Base-by-base conservation (phyloP, 441 rosid genomes). In the Gossypium schwendimanii region DNA sequence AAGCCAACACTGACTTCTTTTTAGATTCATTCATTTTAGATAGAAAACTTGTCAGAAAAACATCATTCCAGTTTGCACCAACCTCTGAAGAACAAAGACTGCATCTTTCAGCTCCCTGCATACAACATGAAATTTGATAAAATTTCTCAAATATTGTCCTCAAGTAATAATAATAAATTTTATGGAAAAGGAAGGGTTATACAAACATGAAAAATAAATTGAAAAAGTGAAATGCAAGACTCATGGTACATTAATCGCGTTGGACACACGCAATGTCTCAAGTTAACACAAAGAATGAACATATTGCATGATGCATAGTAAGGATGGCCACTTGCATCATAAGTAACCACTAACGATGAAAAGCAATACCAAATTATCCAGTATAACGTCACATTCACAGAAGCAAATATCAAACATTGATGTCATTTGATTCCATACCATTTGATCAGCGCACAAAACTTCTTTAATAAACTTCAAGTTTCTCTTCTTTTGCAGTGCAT, bases 1-100 rank as follows among this genome's bases (percentile, higher is more conserved):
- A 83, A 0, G 72, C 31, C 6, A 72, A 60, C 4, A 87, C 69
- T 18, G 86, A 89, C 7, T 39, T 20, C 60, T 9, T 21, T 67
- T 91, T 92, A 12, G 88, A 84, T 14, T 79, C 64, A 69, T 89
- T 76, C 69, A 91, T 15, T 2, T 75, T 31, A 0, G 80, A 3
- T 0, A 75, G 75, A 3, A 78, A 55, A 33, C 63, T 68, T 11
- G 1, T 8, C 15, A 31, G 26, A 6, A 24, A 24, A 5, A 11
- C 49, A 55, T 61, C 79, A 59, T 52, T 50, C 69, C 60, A 60
- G 36, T 62, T 23, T 14, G 3, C 67, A 71, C 14, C 0, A 2
- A 50, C 36, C 61, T 54, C 18, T 8, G 1, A 17, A 49, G 75
- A 54, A 57, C 78, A 81, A 4, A 61, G 68, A 64, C 49, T 20